phyloP scores from a whole-genome alignment of 2,329 filamentous ascomycete species.

The Botryotinia calthae region DNA sequence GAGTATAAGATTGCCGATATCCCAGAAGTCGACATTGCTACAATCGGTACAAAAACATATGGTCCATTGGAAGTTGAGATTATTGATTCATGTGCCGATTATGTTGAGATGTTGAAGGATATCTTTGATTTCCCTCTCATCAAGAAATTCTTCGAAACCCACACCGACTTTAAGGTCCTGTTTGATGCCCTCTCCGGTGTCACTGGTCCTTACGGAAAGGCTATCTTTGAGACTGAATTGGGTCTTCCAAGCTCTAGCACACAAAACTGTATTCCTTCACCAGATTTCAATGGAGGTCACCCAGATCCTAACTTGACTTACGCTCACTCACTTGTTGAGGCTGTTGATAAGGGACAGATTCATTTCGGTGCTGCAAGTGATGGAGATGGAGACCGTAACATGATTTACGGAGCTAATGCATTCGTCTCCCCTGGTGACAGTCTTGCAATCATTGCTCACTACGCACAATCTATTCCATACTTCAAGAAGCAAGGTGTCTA shows the following conservation, averaged over 20 bases:
- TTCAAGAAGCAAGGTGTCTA: slow-evolving; percentile 97
- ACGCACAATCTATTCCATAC: slow-evolving; percentile 94
- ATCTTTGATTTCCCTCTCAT: slow-evolving; percentile 98
- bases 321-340: slow-evolving; percentile 89
- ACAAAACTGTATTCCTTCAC: slow-evolving; percentile 88
- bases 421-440: slow-evolving; percentile 98
- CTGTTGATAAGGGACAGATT: slow-evolving; percentile 84
- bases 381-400: slow-evolving; percentile 97
- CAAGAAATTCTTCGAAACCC: slow-evolving; percentile 83
- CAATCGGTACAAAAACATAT: slow-evolving; percentile 79
- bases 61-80: slow-evolving; percentile 90
- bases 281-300: slow-evolving; percentile 96
- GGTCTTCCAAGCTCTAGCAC: slow-evolving; percentile 73
- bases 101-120: slow-evolving; percentile 91
- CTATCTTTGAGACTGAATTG: slow-evolving; percentile 93
- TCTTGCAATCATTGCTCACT: slow-evolving; percentile 95
- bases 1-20: slow-evolving; percentile 92
- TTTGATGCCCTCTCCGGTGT: slow-evolving; percentile 95
- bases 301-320: slow-evolving; percentile 98
- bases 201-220: slow-evolving; percentile 89
- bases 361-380: slow-evolving; percentile 97
- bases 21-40: slow-evolving; percentile 78
- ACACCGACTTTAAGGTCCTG: slow-evolving; percentile 92
- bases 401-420: slow-evolving; percentile 97
- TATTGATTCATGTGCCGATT: slow-evolving; percentile 89